Conservation (phyloP, 169 alveolate genomes). For the Plasmodium gaboni region DNA sequence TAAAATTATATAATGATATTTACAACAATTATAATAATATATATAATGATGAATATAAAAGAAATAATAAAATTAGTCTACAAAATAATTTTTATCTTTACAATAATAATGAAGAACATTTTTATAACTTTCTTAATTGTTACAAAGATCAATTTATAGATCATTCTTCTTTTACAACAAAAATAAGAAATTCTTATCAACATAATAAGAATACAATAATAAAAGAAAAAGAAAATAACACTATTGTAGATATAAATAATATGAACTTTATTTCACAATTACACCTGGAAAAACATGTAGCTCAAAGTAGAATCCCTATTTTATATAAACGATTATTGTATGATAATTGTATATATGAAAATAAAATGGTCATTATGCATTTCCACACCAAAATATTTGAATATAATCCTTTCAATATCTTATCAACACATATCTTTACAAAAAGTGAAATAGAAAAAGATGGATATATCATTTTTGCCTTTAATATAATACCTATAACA, state of each 20-base stretch:
- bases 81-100: constrained; percentile 36
- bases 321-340: constrained; percentile 48
- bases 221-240: not conserved
- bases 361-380: constrained; percentile 40
- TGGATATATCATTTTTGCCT: constrained; percentile 52
- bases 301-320: constrained; percentile 50
- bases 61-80: constrained; percentile 2
- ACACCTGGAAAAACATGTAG: constrained; percentile 3
- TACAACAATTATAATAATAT: constrained; percentile 15
- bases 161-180: constrained; percentile 4
- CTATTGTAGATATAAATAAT: constrained; percentile 6
- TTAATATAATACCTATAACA: constrained; percentile 21
- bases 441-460: constrained; percentile 24
- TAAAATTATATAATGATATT: constrained; percentile 24
- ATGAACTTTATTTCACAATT: constrained; percentile 27
- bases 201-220: not conserved
- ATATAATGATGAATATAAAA: not conserved
- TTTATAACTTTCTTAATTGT: constrained; percentile 47
- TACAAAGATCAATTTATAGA: constrained; percentile 25
- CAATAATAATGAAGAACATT: constrained; percentile 24
- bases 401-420: constrained; percentile 23
- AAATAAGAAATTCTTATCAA: too few species aligned
- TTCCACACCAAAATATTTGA: constrained; percentile 29
- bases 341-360: constrained; percentile 43
- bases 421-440: constrained; percentile 50